Evolutionary conservation across 2,329 filamentous ascomycete species (phyloP).

Genomic region (Fusarium sp.): DNA sequence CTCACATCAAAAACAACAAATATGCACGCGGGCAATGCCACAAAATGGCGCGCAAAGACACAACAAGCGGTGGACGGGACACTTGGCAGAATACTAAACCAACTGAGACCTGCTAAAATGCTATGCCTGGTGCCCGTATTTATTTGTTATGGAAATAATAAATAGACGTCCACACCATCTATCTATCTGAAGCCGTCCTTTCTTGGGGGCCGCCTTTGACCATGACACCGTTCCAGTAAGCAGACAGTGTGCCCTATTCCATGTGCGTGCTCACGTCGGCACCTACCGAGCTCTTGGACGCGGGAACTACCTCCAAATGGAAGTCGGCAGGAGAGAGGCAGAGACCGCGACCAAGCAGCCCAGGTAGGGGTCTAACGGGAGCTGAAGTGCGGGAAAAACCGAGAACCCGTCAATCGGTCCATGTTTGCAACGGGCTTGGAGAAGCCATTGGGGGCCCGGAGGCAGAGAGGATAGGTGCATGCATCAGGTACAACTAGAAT

Average conservation of each 20-base stretch:
- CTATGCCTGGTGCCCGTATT: not conserved
- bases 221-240: slow-evolving; percentile 16
- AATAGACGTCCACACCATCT: not conserved
- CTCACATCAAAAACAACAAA: slow-evolving; percentile 29
- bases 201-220: slow-evolving; percentile 14
- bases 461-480: not conserved
- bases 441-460: not conserved
- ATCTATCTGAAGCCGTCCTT: not conserved
- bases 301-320: not conserved
- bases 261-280: slow-evolving; percentile 17
- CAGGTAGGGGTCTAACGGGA: not conserved
- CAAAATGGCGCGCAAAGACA: slow-evolving; percentile 23
- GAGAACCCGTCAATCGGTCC: not conserved
- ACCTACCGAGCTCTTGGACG: slow-evolving; percentile 22
- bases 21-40: slow-evolving; percentile 19
- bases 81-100: not conserved
- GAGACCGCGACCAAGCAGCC: not conserved
- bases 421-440: slow-evolving; percentile 11
- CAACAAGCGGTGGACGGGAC: slow-evolving; percentile 6
- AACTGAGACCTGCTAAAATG: not conserved
- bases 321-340: not conserved
- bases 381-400: slow-evolving; percentile 6
- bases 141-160: slow-evolving; percentile 4
- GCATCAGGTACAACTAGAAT: not conserved
- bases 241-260: slow-evolving; percentile 14